Evolutionary conservation across 2,329 filamentous ascomycete species (phyloP).

Genomic region (Verticillium dahliae): DNA sequence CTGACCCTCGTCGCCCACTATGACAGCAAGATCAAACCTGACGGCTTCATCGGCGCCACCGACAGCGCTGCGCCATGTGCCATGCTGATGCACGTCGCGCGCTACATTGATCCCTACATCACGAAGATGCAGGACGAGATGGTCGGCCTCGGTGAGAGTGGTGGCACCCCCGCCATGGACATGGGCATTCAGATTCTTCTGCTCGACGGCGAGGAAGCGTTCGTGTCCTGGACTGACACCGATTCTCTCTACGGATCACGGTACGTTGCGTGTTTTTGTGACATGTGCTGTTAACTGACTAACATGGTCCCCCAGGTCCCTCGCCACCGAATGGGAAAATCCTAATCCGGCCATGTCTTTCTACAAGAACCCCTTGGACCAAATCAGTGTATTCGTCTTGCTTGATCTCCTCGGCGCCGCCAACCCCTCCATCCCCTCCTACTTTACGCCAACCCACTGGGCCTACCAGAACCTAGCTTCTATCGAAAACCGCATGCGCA

Average conservation of each 20-base stretch:
- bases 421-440: slow-evolving; percentile 58
- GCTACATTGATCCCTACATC: slow-evolving; percentile 63
- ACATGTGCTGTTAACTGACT: background rate
- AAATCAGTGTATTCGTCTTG: slow-evolving; percentile 70
- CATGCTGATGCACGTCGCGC: slow-evolving; percentile 72
- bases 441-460: slow-evolving; percentile 77
- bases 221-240: slow-evolving; percentile 60
- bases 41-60: slow-evolving; percentile 76
- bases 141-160: slow-evolving; percentile 44
- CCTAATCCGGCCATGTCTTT: slow-evolving; percentile 62
- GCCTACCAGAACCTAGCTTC: slow-evolving; percentile 63
- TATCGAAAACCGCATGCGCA: slow-evolving; percentile 59
- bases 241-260: slow-evolving; percentile 75
- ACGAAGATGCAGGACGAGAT: slow-evolving; percentile 69
- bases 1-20: slow-evolving; percentile 80
- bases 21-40: slow-evolving; percentile 65
- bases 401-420: slow-evolving; percentile 65
- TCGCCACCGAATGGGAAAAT: slow-evolving; percentile 68
- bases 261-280: slow-evolving; percentile 25
- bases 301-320: slow-evolving; percentile 32
- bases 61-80: slow-evolving; percentile 82
- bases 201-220: slow-evolving; percentile 79
- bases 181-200: slow-evolving; percentile 75
- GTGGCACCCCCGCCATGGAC: slow-evolving; percentile 52
- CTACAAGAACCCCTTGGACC: slow-evolving; percentile 61